These are phyloP conservation scores for Trichoderma lentiforme DNA, from an alignment of 2,329 filamentous ascomycete species.

Conservation along the genomic window DNA sequence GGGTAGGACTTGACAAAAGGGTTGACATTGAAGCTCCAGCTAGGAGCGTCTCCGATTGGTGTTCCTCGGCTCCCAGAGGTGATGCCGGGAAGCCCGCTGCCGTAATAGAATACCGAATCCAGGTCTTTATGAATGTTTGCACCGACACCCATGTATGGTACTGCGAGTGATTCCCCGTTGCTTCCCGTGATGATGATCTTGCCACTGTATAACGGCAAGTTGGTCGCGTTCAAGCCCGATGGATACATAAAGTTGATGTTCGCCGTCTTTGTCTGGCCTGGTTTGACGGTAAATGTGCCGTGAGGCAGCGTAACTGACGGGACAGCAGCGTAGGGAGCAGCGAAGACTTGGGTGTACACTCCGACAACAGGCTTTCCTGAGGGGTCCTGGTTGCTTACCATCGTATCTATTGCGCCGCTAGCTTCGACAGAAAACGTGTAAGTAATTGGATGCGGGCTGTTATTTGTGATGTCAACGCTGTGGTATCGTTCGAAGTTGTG, in stretches of 20 bases:
- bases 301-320: neutral
- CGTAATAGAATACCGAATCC: neutral
- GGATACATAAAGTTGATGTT: neutral
- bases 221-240: neutral
- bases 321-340: neutral
- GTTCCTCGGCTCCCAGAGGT: neutral
- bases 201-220: neutral
- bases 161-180: neutral
- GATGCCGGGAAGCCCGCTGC: neutral
- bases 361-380: neutral
- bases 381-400: neutral
- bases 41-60: neutral
- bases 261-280: neutral
- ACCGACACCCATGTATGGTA: neutral
- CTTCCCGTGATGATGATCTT: neutral
- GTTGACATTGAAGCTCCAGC: neutral
- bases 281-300: neutral
- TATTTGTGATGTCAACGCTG: neutral
- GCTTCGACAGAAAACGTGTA: neutral
- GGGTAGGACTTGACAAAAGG: neutral
- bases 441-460: neutral
- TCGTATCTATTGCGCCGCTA: neutral
- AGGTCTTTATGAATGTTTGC: neutral
- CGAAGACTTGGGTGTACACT: neutral
- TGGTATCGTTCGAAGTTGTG: neutral